A percentile compares a stretch with the other conserved stretches of the same genome.
Conservation (phyloP, 1,139 yeast genomes). For the Protomyces macrosporus region DNA sequence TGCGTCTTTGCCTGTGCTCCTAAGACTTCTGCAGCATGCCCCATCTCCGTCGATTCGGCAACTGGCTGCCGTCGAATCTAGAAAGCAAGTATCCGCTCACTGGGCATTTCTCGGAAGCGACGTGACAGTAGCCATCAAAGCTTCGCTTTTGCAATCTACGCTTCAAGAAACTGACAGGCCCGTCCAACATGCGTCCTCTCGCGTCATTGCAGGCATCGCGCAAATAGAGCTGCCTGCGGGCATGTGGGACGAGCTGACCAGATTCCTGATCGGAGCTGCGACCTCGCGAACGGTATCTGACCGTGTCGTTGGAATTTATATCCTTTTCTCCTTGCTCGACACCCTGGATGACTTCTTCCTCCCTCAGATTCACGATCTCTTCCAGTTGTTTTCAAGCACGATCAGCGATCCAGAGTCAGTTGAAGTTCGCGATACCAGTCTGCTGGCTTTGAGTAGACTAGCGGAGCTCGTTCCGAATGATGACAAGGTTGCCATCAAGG, state of each 20-base stretch:
- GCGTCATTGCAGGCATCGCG: constrained; percentile 84
- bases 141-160: constrained; percentile 62
- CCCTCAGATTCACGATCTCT: constrained; percentile 58
- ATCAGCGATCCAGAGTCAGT: constrained; percentile 59
- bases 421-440: constrained; percentile 77
- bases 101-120: constrained; percentile 54
- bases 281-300: constrained; percentile 52
- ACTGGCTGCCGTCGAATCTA: constrained; percentile 90
- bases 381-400: constrained; percentile 49
- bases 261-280: constrained; percentile 64
- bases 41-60: constrained; percentile 44
- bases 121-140: constrained; percentile 57
- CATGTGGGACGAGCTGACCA: constrained; percentile 74
- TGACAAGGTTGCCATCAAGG: constrained; percentile 48
- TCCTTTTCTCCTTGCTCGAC: constrained; percentile 72
- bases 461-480: constrained; percentile 60
- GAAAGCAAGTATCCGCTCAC: constrained; percentile 67
- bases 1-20: constrained; percentile 75
- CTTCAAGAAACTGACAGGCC: constrained; percentile 60
- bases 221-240: constrained; percentile 61
- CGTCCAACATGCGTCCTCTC: constrained; percentile 82
- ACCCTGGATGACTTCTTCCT: constrained; percentile 46
- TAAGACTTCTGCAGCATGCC: constrained; percentile 65
- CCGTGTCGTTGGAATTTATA: constrained; percentile 80
- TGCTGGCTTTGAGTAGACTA: constrained; percentile 72